Evolutionary conservation across 441 rosid species (phyloP), one percentile per base, ranked within the genome.

Genomic region (Bocquillonia castaneifolia): DNA sequence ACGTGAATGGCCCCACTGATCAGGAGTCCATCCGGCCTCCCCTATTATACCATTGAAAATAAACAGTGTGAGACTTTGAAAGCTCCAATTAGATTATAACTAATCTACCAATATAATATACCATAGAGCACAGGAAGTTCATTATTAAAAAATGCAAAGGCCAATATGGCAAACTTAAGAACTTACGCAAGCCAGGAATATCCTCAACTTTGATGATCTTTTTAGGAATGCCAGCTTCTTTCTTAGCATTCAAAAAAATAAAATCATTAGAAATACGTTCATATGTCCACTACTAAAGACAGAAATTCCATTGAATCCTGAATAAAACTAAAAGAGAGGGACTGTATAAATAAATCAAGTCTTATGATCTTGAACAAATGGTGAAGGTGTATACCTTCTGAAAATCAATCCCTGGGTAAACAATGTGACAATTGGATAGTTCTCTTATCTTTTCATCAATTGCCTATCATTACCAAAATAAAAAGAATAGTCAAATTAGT

Each of bases 1-100:
- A 66, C 96, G 86, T 6, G 98, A 81, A 80, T 88, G 92, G 17
- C 98, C 98, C 88, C 89, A 92, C 68, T 90, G 99, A 83, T 92
- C 99, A 72, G 92, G 86, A 53, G 97, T 87, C 99, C 98, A 95
- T 45, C 99, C 99, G 0, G 99, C 97, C 76, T 91, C 91, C 79
- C 88, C 99, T 95, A 77, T 74, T 68, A 80, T 61, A 66, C 62
- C 67, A 76, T 72, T 51, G 37, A 72, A 47, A 53, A 58, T 47
- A 52, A 47, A 59, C 17, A 42, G 0, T 23, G 68, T 66, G 42
- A 73, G 66, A 26, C 52, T 51, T 32, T 51, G 39, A 68, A 57
- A 25, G 48, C 72, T 65, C 56, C 45, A n/a, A 59, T 32, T 26
- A 58, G 22, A 51, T 13, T 32, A 22, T 62, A 50, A 23, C 40